Evolutionary conservation across 345 rosid genomes (phyloP).

Genomic region (Physaria fendleri): DNA sequence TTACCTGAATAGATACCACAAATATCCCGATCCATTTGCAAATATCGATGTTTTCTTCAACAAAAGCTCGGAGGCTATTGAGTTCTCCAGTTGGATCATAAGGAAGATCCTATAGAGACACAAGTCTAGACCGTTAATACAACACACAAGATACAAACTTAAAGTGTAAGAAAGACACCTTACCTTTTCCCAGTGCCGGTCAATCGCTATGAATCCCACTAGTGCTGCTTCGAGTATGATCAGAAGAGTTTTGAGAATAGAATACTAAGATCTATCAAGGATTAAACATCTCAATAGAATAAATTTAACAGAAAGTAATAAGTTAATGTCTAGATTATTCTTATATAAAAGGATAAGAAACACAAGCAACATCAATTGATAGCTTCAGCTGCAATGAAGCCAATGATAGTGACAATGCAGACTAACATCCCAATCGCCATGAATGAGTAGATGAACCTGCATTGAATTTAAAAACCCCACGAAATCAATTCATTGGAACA

Average conservation of each 20-base stretch:
- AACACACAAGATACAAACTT: background rate
- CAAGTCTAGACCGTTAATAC: background rate
- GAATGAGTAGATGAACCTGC: slow-evolving; percentile 94
- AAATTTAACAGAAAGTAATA: background rate
- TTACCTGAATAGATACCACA: slow-evolving; percentile 67
- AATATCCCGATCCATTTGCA: slow-evolving; percentile 85
- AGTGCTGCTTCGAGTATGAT: slow-evolving; percentile 67
- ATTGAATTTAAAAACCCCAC: slow-evolving; percentile 8
- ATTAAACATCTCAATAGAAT: slow-evolving; percentile 13
- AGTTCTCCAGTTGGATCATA: slow-evolving; percentile 92
- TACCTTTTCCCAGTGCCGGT: slow-evolving; percentile 81
- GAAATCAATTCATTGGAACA: background rate
- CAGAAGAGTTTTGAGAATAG: slow-evolving; percentile 53
- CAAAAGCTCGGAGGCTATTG: slow-evolving; percentile 56
- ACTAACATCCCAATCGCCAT: slow-evolving; percentile 79
- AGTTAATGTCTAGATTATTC: background rate
- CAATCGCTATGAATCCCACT: slow-evolving; percentile 76
- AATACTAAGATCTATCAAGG: slow-evolving; percentile 44
- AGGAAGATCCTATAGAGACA: slow-evolving; percentile 25
- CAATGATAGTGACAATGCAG: slow-evolving; percentile 61
- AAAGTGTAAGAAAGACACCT: slow-evolving; percentile 9
- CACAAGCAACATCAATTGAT: slow-evolving; percentile 85
- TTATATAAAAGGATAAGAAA: slow-evolving; percentile 67
- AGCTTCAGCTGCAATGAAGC: slow-evolving; percentile 91
- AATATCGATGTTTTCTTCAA: slow-evolving; percentile 57